Evolutionary conservation across 2,329 filamentous ascomycete species (phyloP).

Genomic region (Hypoxylon sp.): DNA sequence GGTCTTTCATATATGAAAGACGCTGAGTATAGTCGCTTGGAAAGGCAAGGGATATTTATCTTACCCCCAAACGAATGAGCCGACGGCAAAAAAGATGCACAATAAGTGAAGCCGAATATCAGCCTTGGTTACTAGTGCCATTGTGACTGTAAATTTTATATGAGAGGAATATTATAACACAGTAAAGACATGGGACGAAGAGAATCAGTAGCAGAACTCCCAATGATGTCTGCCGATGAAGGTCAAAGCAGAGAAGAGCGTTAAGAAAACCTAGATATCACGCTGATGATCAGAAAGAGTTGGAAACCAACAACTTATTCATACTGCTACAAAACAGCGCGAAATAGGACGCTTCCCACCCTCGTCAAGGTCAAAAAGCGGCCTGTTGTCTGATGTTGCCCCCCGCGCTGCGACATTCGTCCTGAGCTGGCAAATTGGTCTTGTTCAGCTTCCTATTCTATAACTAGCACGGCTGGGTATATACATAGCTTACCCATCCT

Average conservation of each 20-base stretch:
- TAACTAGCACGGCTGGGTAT: slow-evolving; percentile 5
- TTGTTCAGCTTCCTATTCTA: slow-evolving; percentile 33
- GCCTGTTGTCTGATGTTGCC: slow-evolving; percentile 24
- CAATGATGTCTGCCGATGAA: not conserved
- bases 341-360: slow-evolving; percentile 28
- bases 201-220: not conserved
- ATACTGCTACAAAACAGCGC: slow-evolving; percentile 11
- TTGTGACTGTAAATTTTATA: slow-evolving; percentile 12
- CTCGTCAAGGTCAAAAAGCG: slow-evolving; percentile 4
- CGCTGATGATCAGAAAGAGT: not conserved
- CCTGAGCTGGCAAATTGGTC: slow-evolving; percentile 15
- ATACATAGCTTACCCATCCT: slow-evolving; percentile 20
- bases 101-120: slow-evolving; percentile 61
- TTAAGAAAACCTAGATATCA: slow-evolving; percentile 2
- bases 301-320: slow-evolving; percentile 20
- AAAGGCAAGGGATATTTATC: slow-evolving; percentile 35
- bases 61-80: slow-evolving; percentile 70
- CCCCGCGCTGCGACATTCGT: slow-evolving; percentile 15
- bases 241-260: no score
- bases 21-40: not conserved
- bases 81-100: slow-evolving; percentile 68
- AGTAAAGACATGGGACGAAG: not conserved
- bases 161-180: not conserved
- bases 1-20: not conserved
- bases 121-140: slow-evolving; percentile 54